Percentiles rank a stretch among this genome's conserved stretches.
Evolutionary conservation across 495 filamentous ascomycete genomes (phyloP).

Genomic region (Podospora comata): DNA sequence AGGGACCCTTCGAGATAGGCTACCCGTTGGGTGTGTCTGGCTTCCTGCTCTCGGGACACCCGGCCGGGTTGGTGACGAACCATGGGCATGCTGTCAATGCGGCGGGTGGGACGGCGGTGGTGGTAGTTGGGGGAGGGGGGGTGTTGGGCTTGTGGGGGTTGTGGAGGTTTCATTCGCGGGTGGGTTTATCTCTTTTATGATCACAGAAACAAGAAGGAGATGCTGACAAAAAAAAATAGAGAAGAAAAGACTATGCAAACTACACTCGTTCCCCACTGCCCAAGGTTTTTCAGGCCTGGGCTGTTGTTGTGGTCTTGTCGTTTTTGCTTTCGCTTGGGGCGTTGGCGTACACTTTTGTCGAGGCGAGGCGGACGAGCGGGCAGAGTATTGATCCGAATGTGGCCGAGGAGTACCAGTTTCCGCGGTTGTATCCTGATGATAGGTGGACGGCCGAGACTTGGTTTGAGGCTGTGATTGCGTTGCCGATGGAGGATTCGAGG

Average conservation of each 20-base stretch:
- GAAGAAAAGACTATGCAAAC: constrained; percentile 10
- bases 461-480: constrained; percentile 48
- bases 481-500: constrained; percentile 38
- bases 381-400: constrained; percentile 41
- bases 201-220: constrained; percentile 12
- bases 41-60: constrained; percentile 41
- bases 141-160: constrained; percentile 40
- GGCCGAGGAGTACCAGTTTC: constrained; percentile 29
- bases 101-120: constrained; percentile 48
- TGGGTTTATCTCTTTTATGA: neutral
- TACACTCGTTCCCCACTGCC: constrained; percentile 5
- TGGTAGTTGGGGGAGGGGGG: constrained; percentile 47
- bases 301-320: constrained; percentile 41
- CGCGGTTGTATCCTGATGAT: constrained; percentile 44
- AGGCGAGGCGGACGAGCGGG: constrained; percentile 40
- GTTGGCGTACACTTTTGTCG: constrained; percentile 46
- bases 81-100: constrained; percentile 52
- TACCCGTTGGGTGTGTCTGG: constrained; percentile 25
- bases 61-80: constrained; percentile 40
- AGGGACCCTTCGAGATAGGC: constrained; percentile 36
- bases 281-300: constrained; percentile 40
- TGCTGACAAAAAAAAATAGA: constrained; percentile 21
- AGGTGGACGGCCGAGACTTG: constrained; percentile 57
- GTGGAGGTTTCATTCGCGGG: constrained; percentile 14
- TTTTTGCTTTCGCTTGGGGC: constrained; percentile 45